phyloP scores from a whole-genome alignment of 345 rosid genomes.

The Citrus maxima region DNA sequence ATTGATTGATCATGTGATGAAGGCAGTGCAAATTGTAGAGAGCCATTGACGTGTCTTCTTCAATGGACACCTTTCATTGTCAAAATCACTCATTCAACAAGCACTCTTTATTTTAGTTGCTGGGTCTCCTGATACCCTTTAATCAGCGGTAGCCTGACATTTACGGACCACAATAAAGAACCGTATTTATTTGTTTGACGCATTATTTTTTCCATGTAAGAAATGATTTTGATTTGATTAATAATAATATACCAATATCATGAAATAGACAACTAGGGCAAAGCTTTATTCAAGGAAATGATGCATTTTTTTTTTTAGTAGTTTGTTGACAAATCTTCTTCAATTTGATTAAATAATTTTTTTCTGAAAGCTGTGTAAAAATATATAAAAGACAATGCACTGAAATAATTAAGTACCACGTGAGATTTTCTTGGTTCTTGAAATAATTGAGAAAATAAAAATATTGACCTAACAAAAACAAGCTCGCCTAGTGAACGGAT shows the following conservation, averaged over 20 bases:
- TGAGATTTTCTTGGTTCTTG: constrained; percentile 30
- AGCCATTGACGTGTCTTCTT: constrained; percentile 18
- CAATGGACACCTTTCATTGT: constrained; percentile 8
- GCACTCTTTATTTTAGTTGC: neutral
- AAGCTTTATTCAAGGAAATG: neutral
- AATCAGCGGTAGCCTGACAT: neutral
- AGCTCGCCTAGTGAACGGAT: neutral
- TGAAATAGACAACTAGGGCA: neutral
- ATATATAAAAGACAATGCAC: neutral
- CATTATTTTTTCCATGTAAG: neutral
- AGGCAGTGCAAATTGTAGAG: neutral
- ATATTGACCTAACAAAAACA: neutral
- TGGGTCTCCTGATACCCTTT: neutral
- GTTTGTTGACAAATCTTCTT: neutral
- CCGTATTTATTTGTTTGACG: neutral
- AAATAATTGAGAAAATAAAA: neutral
- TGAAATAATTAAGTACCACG: constrained; percentile 23
- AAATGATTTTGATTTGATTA: neutral
- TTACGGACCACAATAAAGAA: neutral
- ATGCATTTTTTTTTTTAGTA: neutral
- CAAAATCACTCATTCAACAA: neutral
- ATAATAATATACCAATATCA: neutral
- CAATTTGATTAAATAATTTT: neutral
- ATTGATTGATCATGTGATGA: constrained; percentile 13
- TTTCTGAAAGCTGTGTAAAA: neutral